These are phyloP conservation scores for Rhodofomes roseus DNA, from an alignment of 1,284 basidiomycete genomes.

Conservation along the genomic window DNA sequence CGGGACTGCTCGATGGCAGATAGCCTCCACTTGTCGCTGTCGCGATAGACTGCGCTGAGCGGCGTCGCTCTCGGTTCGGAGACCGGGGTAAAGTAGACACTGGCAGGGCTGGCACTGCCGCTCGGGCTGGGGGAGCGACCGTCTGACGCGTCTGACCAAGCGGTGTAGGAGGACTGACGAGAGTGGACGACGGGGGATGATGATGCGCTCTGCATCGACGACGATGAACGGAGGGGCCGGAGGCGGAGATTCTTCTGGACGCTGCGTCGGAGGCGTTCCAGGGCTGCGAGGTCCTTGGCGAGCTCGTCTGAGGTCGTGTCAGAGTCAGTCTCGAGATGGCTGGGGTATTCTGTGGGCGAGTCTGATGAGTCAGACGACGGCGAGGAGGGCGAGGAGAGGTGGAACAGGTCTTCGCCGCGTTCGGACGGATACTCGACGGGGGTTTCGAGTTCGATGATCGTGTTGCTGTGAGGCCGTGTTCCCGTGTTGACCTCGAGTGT, in stretches of 20 bases:
- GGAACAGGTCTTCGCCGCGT: slow-evolving; percentile 22
- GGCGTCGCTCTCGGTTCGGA: slow-evolving; percentile 30
- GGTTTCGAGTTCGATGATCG: slow-evolving; percentile 34
- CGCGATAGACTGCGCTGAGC: slow-evolving; percentile 27
- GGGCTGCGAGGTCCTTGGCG: slow-evolving; percentile 57
- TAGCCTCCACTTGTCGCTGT: slow-evolving; percentile 22
- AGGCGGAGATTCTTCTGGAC: slow-evolving; percentile 73
- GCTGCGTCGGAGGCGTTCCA: slow-evolving; percentile 63
- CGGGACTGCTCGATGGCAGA: slow-evolving; percentile 21
- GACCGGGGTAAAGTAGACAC: slow-evolving; percentile 60
- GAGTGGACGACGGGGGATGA: slow-evolving; percentile 18
- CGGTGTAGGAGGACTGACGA: slow-evolving; percentile 27
- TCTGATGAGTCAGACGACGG: slow-evolving; percentile 32
- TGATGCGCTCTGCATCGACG: slow-evolving; percentile 34
- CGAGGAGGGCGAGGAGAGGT: slow-evolving; percentile 25
- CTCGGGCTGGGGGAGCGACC: slow-evolving; percentile 43
- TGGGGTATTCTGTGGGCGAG: slow-evolving; percentile 23
- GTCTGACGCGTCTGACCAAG: slow-evolving; percentile 23
- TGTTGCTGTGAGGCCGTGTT: slow-evolving; percentile 26
- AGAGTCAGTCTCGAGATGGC: slow-evolving; percentile 24
- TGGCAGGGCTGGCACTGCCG: slow-evolving; percentile 44
- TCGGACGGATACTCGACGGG: slow-evolving; percentile 27
- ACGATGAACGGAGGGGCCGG: slow-evolving; percentile 60
- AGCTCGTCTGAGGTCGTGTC: slow-evolving; percentile 46
- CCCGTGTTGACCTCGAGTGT: slow-evolving; percentile 27